phyloP scores from a whole-genome alignment of 2,329 filamentous ascomycete genomes.

The Myriosclerotinia curreyana region DNA sequence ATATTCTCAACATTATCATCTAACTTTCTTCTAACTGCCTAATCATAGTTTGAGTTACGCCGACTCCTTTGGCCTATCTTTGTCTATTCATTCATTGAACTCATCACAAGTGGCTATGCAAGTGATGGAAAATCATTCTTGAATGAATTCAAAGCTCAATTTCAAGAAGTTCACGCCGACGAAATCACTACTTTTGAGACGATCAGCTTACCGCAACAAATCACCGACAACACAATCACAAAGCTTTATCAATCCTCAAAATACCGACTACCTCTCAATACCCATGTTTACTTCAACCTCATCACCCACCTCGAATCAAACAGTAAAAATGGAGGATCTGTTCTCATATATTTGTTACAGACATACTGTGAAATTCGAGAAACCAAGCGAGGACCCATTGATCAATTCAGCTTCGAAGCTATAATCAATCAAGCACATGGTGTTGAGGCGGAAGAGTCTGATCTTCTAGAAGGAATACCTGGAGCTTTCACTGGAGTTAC shows the following conservation, averaged over 20 bases:
- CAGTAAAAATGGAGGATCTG: conserved; percentile 71
- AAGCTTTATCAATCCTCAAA: conserved; percentile 82
- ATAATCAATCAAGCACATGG: conserved; percentile 56
- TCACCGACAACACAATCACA: conserved; percentile 71
- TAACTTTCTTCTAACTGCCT: background rate
- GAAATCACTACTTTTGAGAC: conserved; percentile 74
- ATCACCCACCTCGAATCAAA: conserved; percentile 90
- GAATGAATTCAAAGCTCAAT: conserved; percentile 65
- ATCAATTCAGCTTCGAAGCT: conserved; percentile 61
- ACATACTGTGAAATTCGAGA: conserved; percentile 57
- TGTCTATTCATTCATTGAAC: conserved; percentile 84
- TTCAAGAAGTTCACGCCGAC: conserved; percentile 74
- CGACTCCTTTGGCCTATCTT: conserved; percentile 92
- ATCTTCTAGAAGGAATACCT: conserved; percentile 61
- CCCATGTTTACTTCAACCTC: conserved; percentile 75
- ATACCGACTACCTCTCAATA: conserved; percentile 86
- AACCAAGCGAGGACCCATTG: conserved; percentile 59
- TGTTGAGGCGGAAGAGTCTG: conserved; percentile 57
- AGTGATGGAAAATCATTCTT: conserved; percentile 70
- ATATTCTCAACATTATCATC: background rate
- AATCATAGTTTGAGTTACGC: conserved; percentile 70
- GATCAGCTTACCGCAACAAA: conserved; percentile 73
- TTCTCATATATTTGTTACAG: conserved; percentile 72
- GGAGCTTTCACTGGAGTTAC: conserved; percentile 59
- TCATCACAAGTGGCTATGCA: conserved; percentile 68